Base-by-base conservation (phyloP, 2,329 filamentous ascomycete species). In the Pyricularia pennisetigena region DNA sequence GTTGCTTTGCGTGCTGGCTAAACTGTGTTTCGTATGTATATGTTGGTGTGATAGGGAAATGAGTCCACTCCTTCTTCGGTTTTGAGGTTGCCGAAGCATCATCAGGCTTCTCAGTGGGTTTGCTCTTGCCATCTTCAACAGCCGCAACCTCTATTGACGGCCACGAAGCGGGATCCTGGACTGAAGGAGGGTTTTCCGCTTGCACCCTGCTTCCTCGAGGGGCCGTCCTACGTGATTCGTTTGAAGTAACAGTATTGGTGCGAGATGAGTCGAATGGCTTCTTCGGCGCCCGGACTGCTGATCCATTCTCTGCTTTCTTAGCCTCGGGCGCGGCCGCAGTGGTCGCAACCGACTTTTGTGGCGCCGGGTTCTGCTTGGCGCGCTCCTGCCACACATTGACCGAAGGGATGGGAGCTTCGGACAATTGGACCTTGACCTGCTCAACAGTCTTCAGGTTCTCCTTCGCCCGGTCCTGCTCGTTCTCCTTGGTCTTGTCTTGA, bases 351-450 rank as follows among this genome's bases (percentile, higher is more conserved):
- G 75, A 70, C 73, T 82, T 85, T 28, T 77, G 76, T 76, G 87
- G 89, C 23, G 66, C 66, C 14, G 66, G 57, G 16, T 26, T 61
- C 57, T 67, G 57, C 23, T 67, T 61, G 32, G 26, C 89, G 68
- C 94, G 87, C 78, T 94, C 88, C 71, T 89, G 86, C 94, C 95
- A 99, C 70, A 94, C 82, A 77, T 99, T 99, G 69, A 97, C 90
- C 1, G 87, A 78, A 0, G 95, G 95, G 62, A 91, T 83, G 32
- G 93, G 90, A 23, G 94, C 94, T 70, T 95, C 92, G 64, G 90
- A 89, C 61, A 97, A 82, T 73, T 90, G 85, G 63, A 87, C 80
- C 73, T 89, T 87, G 73, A 85, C 81, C 16, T 82, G 81, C 70
- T 86, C 80, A 23, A 67, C 32, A 1, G 59, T 62, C 30, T 67